Base-by-base conservation (phyloP, 2,329 filamentous ascomycete genomes). In the Colletotrichum horii region DNA sequence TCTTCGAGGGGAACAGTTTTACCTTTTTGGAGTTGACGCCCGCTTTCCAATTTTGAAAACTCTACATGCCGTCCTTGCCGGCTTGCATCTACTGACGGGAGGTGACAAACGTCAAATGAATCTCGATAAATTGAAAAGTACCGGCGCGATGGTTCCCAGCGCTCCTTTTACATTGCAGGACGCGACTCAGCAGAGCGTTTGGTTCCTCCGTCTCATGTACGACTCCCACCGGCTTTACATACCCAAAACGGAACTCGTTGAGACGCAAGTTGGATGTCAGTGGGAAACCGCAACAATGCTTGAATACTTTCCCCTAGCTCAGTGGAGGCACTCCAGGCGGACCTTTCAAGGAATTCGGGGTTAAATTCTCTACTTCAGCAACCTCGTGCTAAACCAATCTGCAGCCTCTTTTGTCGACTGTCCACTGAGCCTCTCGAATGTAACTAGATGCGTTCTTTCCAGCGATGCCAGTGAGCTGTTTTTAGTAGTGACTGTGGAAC, bases 381-480 rank as follows among this genome's bases (percentile, higher is more conserved):
- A 19, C n/a, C 8, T 43, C 38, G 19, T n/a, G 38, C 38, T 48
- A 11, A 48, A 2, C 0, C 38, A 2, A 6, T 48, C 19, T 48
- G 12, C 43, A 22, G 43, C 6, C n/a, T 22, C 4, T 14, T 3
- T 22, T 2, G 9, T 0, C n/a, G 9, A 52, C 11, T 4, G 1
- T 52, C 43, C 43, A 12, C 11, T n/a, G 43, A 52, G 43, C 22
- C 11, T 14, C n/a, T 22, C 3, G 4, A 22, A 22, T 8, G 6
- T n/a, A 52, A 12, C 6, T 1, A 14, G 3, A 12, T 52, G 11
- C n/a, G 6, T 22, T 12, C n/a, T 48, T 36, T 14, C 43, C 43
- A 11, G n/a, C n/a, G 43, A 52, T 4, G 22, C n/a, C 4, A 22
- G 38, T 6, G 19, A 5, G 19, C 38, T 43, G 19, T 3, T 43